Evolutionary conservation across 2,329 filamentous ascomycete species (phyloP).

Genomic region (Sporothrix brunneoviolacea): DNA sequence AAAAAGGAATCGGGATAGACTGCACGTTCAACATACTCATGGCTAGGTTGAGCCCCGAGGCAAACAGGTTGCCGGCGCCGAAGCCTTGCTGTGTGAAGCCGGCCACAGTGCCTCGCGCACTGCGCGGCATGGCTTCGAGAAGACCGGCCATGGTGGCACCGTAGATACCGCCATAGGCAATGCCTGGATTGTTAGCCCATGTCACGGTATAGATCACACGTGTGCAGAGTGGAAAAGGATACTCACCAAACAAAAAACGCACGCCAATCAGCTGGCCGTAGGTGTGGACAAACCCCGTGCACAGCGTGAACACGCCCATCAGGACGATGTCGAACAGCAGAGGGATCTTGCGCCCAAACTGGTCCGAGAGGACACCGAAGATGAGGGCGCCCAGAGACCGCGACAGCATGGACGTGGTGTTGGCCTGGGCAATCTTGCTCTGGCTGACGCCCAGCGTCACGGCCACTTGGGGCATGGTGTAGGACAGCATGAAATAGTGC

Average conservation of each 20-base stretch:
- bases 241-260: background rate
- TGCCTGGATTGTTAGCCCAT: background rate
- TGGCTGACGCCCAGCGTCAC: background rate
- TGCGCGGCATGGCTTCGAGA: conserved; percentile 3
- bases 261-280: conserved; percentile 3
- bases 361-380: conserved; percentile 1
- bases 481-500: conserved; percentile 5
- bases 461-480: conserved; percentile 1
- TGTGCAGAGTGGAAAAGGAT: too few species aligned
- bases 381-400: background rate
- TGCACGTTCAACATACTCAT: conserved; percentile 1
- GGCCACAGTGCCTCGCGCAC: conserved; percentile 2
- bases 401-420: conserved; percentile 4
- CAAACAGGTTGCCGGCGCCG: background rate
- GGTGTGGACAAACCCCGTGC: conserved; percentile 3
- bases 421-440: conserved; percentile 8
- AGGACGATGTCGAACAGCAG: background rate
- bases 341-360: conserved; percentile 5
- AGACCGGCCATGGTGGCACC: conserved; percentile 1
- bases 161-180: conserved; percentile 2
- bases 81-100: conserved; percentile 7
- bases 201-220: too few species aligned
- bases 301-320: conserved; percentile 7
- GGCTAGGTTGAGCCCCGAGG: background rate
- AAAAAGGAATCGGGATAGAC: too few species aligned